phyloP scores from a whole-genome alignment of 2,329 filamentous ascomycete genomes.

The Apiospora sp. region DNA sequence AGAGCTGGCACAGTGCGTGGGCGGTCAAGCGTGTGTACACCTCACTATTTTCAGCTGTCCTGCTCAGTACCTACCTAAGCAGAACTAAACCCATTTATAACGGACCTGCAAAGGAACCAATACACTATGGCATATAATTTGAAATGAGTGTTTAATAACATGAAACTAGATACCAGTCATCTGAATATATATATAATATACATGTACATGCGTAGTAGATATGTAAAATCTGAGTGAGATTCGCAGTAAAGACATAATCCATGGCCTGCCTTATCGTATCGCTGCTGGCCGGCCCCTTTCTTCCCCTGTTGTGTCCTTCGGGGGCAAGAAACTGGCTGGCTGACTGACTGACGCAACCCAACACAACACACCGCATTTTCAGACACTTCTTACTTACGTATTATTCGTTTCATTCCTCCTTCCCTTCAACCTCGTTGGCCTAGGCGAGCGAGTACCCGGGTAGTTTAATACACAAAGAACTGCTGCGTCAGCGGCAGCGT shows the following conservation, averaged over 20 bases:
- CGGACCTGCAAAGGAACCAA: background rate
- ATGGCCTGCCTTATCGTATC: background rate
- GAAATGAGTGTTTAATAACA: background rate
- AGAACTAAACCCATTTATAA: background rate
- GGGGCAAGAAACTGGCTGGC: background rate
- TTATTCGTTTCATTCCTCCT: background rate
- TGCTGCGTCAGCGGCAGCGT: slow-evolving; percentile 78
- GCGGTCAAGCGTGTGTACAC: background rate
- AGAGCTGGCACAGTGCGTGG: too few relatives aligned
- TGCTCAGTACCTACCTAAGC: background rate
- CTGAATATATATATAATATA: background rate
- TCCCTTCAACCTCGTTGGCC: background rate
- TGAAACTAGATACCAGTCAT: background rate
- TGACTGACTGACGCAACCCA: too few relatives aligned
- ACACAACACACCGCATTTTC: background rate
- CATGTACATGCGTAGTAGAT: background rate
- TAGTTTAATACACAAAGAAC: slow-evolving; percentile 75
- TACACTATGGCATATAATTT: background rate
- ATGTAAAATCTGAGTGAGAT: background rate
- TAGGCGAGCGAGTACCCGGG: background rate
- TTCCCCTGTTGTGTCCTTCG: background rate
- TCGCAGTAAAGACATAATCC: background rate
- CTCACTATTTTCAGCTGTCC: background rate
- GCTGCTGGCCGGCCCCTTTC: background rate
- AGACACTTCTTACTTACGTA: background rate